Evolutionary conservation across 1,139 yeast genomes (phyloP).

Genomic region (Blastobotrys aristatus): DNA sequence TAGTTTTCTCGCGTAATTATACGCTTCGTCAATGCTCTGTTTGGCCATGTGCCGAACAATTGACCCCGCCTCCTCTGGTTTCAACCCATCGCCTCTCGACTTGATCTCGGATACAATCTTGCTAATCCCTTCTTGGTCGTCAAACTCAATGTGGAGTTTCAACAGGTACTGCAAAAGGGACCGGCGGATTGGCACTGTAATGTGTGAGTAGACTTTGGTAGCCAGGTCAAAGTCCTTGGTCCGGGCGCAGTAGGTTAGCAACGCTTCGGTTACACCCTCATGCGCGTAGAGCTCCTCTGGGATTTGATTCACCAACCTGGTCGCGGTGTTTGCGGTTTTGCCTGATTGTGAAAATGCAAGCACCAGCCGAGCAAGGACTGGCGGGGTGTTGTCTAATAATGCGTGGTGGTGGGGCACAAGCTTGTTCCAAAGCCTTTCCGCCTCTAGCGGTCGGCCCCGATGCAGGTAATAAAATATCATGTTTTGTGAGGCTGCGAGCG

Average conservation of each 20-base stretch:
- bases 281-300: slow-evolving; percentile 24
- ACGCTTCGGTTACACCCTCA: slow-evolving; percentile 27
- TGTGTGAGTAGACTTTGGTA: slow-evolving; percentile 19
- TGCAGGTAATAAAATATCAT: not conserved
- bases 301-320: slow-evolving; percentile 25
- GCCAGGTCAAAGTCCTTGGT: slow-evolving; percentile 23
- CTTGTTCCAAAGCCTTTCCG: slow-evolving; percentile 19
- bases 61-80: slow-evolving; percentile 22
- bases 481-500: slow-evolving; percentile 2
- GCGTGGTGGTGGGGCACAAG: slow-evolving; percentile 11
- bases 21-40: slow-evolving; percentile 15
- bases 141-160: slow-evolving; percentile 37
- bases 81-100: slow-evolving; percentile 16
- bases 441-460: slow-evolving; percentile 10
- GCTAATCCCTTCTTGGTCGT: slow-evolving; percentile 41
- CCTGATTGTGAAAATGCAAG: slow-evolving; percentile 22
- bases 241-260: slow-evolving; percentile 25
- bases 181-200: slow-evolving; percentile 25
- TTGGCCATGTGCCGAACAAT: slow-evolving; percentile 22
- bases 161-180: slow-evolving; percentile 37
- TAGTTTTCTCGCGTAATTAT: slow-evolving; percentile 12
- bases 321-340: slow-evolving; percentile 19
- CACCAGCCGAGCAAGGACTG: slow-evolving; percentile 17
- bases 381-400: slow-evolving; percentile 19
- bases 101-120: slow-evolving; percentile 36